Evolutionary conservation across 345 rosid species (phyloP).

Genomic region (Bruguiera sexangula): DNA sequence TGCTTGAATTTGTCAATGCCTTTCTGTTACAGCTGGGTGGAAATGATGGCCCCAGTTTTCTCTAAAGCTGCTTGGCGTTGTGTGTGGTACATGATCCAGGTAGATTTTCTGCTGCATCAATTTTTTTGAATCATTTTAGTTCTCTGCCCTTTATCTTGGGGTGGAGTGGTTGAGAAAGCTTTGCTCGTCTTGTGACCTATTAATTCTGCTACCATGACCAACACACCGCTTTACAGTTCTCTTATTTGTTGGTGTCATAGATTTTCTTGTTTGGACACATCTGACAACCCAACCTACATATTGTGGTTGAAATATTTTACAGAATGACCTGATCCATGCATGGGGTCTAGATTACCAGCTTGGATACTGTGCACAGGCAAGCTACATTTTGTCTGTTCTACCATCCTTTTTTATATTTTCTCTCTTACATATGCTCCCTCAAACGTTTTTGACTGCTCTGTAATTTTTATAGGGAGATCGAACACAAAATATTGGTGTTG

Average conservation of each 20-base stretch:
- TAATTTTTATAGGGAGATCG: slow-evolving; percentile 54
- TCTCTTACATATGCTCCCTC: neutral
- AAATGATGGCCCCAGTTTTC: slow-evolving; percentile 83
- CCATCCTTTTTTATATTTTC: neutral
- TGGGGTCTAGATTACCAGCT: slow-evolving; percentile 72
- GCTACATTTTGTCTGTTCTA: slow-evolving; percentile 12
- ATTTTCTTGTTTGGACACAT: neutral
- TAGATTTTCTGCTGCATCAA: neutral
- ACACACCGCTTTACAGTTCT: no score
- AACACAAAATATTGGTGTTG: slow-evolving; percentile 51
- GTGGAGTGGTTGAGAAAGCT: no score
- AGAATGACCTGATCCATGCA: slow-evolving; percentile 73
- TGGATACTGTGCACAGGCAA: slow-evolving; percentile 69
- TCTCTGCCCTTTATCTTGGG: no score
- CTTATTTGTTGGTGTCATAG: neutral
- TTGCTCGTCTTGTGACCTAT: no score
- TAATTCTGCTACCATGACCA: no score
- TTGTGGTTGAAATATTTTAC: neutral
- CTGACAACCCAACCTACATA: neutral
- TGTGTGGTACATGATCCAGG: slow-evolving; percentile 78
- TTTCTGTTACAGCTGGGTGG: slow-evolving; percentile 55
- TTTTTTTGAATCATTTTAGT: no score
- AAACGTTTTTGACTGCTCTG: slow-evolving; percentile 5
- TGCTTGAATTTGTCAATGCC: neutral
- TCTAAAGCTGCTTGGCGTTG: slow-evolving; percentile 71